phyloP scores from a whole-genome alignment of 164 flowering plant species.

The Annona squamosa region DNA sequence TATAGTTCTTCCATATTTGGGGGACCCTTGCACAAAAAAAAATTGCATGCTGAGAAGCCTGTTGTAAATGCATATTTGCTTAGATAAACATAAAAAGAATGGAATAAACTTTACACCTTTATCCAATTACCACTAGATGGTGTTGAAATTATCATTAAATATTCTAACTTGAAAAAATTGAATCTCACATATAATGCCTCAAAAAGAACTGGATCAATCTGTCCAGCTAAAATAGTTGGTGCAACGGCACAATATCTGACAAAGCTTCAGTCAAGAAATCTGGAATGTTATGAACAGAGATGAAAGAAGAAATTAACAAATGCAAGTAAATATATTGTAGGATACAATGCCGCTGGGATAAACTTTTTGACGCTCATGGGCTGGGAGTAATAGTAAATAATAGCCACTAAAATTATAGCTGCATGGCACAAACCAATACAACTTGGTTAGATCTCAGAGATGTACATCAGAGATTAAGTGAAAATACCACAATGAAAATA shows the following conservation, averaged over 20 bases:
- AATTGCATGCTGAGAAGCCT: constrained; percentile 96
- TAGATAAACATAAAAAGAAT: constrained; percentile 4
- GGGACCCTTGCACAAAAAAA: constrained; percentile 88
- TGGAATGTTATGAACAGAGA: background rate
- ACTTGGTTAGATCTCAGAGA: constrained; percentile 3
- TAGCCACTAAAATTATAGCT: constrained; percentile 74
- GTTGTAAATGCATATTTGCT: constrained; percentile 20
- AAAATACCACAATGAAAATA: background rate
- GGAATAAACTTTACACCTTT: background rate
- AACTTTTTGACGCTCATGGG: constrained; percentile 62
- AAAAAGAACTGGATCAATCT: constrained; percentile 79
- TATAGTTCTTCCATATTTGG: constrained; percentile 80
- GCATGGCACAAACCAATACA: constrained; percentile 24
- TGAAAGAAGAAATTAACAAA: background rate
- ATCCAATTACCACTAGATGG: background rate
- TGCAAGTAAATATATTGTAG: constrained; percentile 4
- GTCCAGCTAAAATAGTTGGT: constrained; percentile 81
- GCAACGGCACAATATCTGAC: constrained; percentile 81
- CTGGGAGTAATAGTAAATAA: constrained; percentile 74
- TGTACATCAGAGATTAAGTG: background rate
- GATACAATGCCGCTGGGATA: constrained; percentile 75
- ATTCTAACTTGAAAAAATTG: background rate
- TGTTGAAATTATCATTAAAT: background rate
- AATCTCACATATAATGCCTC: constrained; percentile 89
- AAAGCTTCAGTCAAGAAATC: constrained; percentile 26